Evolutionary conservation across 352 stramenopile species (phyloP).

Genomic region (Albugo candida): DNA sequence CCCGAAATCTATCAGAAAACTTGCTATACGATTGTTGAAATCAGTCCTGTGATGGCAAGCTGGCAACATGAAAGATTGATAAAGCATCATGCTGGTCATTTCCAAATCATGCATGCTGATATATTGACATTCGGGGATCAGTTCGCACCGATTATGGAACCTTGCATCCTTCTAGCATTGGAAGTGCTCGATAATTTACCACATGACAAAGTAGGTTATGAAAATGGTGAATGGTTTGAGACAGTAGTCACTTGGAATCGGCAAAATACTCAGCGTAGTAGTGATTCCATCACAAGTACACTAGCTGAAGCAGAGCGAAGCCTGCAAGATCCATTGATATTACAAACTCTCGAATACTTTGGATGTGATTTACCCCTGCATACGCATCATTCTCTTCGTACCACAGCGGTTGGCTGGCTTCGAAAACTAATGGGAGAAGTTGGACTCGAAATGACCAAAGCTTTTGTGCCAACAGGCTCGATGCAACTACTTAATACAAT

Average conservation of each 20-base stretch:
- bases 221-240: constrained; percentile 61
- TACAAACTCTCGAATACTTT: constrained; percentile 48
- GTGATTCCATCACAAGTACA: neutral
- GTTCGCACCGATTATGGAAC: constrained; percentile 22
- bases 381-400: constrained; percentile 16
- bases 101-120: constrained; percentile 58
- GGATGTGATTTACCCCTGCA: constrained; percentile 48
- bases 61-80: constrained; percentile 45
- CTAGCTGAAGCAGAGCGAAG: constrained; percentile 30
- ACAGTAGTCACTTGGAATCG: constrained; percentile 23
- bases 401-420: constrained; percentile 7
- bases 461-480: constrained; percentile 76
- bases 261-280: neutral
- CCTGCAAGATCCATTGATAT: constrained; percentile 47
- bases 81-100: constrained; percentile 32
- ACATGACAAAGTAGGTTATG: constrained; percentile 76
- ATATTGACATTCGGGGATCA: constrained; percentile 52
- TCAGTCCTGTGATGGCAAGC: constrained; percentile 73
- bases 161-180: constrained; percentile 70
- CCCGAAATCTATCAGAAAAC: constrained; percentile 61
- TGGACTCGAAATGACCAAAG: constrained; percentile 26
- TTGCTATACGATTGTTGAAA: constrained; percentile 80
- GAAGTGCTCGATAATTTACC: constrained; percentile 84
- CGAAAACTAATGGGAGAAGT: constrained; percentile 30
- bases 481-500: constrained; percentile 79